phyloP scores from a whole-genome alignment of 768 basidiomycete species.

The Strobilomyces confusus region DNA sequence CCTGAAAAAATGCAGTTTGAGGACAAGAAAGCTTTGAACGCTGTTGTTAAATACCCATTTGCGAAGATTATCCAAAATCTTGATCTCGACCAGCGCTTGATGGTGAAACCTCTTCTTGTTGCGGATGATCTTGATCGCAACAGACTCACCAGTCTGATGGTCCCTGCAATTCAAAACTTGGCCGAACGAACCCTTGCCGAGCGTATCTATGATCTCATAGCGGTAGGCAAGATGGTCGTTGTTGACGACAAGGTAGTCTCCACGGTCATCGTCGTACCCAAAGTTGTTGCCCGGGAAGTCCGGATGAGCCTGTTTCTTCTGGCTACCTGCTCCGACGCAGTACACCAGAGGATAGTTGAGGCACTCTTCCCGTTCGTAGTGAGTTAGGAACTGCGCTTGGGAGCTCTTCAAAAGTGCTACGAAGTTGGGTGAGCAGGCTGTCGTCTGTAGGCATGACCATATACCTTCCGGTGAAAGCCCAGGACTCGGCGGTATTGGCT shows the following conservation, averaged over 20 bases:
- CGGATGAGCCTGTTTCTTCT: conserved; percentile 76
- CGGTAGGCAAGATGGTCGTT: conserved; percentile 95
- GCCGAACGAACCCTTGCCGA: conserved; percentile 98
- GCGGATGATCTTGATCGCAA: conserved; percentile 98
- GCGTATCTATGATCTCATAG: conserved; percentile 89
- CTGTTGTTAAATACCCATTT: conserved; percentile 79
- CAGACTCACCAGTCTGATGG: conserved; percentile 91
- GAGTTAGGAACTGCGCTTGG: conserved; percentile 70
- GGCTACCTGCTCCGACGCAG: conserved; percentile 72
- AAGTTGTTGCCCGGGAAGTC: conserved; percentile 81
- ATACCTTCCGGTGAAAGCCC: conserved; percentile 69
- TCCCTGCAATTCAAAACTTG: conserved; percentile 96
- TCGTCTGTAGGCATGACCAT: conserved; percentile 23
- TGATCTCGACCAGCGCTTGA: conserved; percentile 98
- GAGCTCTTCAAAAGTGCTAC: conserved; percentile 63
- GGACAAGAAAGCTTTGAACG: not conserved
- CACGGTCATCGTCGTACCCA: conserved; percentile 97
- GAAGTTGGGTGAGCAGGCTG: conserved; percentile 6
- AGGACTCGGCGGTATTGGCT: conserved; percentile 69
- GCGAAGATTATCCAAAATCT: conserved; percentile 91
- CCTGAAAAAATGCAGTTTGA: conserved; percentile 49
- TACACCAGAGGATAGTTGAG: conserved; percentile 83
- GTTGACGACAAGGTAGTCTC: conserved; percentile 88
- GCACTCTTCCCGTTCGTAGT: conserved; percentile 89
- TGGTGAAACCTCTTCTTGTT: conserved; percentile 99